Evolutionary conservation across 164 flowering plant genomes (phyloP).

Genomic region (Saururus chinensis): DNA sequence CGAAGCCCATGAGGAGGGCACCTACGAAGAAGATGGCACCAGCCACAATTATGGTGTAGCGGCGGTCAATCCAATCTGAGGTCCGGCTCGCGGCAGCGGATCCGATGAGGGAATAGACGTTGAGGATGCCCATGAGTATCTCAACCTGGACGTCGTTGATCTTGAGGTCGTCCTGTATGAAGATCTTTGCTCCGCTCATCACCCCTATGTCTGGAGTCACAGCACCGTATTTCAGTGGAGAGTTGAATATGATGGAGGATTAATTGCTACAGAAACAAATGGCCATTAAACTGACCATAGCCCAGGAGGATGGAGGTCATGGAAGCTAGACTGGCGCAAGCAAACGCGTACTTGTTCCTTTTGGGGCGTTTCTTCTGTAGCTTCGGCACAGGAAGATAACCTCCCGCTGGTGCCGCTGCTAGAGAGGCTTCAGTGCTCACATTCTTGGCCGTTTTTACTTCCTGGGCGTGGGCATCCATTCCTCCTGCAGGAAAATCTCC

Average conservation of each 20-base stretch:
- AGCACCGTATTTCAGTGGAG: not conserved
- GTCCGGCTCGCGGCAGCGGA: constrained; percentile 9
- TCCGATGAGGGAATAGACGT: constrained; percentile 9
- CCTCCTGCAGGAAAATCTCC: no score
- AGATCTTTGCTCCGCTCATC: constrained; percentile 16
- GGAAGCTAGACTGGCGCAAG: constrained; percentile 8
- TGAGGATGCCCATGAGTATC: constrained; percentile 8
- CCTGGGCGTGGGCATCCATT: no score
- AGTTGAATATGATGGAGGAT: no score
- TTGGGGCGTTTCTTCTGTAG: not conserved
- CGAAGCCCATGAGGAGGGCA: constrained; percentile 12
- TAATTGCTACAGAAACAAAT: no score
- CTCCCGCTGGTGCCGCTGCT: not conserved
- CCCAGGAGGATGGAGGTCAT: constrained; percentile 8
- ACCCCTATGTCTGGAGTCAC: constrained; percentile 8
- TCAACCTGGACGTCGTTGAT: constrained; percentile 7
- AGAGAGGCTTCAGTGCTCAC: not conserved
- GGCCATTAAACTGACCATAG: constrained; percentile 1
- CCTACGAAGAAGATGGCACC: constrained; percentile 11
- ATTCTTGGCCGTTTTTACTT: not conserved
- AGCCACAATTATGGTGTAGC: constrained; percentile 11
- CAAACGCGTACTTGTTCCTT: constrained; percentile 7
- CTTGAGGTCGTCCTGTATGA: constrained; percentile 7
- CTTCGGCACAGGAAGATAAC: not conserved
- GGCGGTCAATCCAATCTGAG: constrained; percentile 17